Conservation (phyloP, 495 filamentous ascomycete genomes). For the Penicillium macrosclerotiorum region DNA sequence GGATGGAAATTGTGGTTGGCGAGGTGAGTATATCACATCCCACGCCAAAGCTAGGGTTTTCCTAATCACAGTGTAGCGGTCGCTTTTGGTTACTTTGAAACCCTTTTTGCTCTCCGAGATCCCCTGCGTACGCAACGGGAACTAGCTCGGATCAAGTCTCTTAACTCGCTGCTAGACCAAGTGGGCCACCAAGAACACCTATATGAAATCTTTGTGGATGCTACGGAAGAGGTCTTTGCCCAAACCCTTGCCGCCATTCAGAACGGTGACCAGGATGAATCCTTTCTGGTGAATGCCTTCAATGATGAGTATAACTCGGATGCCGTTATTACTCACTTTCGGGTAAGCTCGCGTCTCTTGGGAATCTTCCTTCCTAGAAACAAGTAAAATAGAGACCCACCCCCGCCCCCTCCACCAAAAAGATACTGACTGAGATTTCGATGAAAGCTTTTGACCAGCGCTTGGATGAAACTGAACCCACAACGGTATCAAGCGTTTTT, state of each 20-base stretch:
- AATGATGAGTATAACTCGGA: slow-evolving; percentile 66
- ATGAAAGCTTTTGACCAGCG: slow-evolving; percentile 72
- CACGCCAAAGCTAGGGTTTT: neutral
- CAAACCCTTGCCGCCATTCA: slow-evolving; percentile 52
- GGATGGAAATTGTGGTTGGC: slow-evolving; percentile 96
- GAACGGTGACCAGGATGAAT: slow-evolving; percentile 56
- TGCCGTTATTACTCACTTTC: slow-evolving; percentile 71
- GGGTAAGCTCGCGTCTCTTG: too few relatives aligned
- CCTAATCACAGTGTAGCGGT: slow-evolving; percentile 59
- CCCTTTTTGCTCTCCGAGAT: slow-evolving; percentile 65
- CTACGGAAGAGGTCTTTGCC: slow-evolving; percentile 63
- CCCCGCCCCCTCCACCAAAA: too few relatives aligned
- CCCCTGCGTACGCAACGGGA: slow-evolving; percentile 64
- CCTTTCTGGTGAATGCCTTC: slow-evolving; percentile 68
- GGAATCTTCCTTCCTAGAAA: too few relatives aligned
- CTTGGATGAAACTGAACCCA: slow-evolving; percentile 77
- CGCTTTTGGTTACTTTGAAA: slow-evolving; percentile 91
- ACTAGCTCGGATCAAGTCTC: slow-evolving; percentile 62
- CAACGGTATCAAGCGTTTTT: slow-evolving; percentile 71
- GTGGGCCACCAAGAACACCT: slow-evolving; percentile 65
- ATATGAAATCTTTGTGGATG: slow-evolving; percentile 81
- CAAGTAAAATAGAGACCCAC: too few relatives aligned
- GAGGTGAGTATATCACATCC: slow-evolving; percentile 65
- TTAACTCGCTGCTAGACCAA: slow-evolving; percentile 68
- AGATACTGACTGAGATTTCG: slow-evolving; percentile 14